Evolutionary conservation across 1,284 basidiomycete species (phyloP).

Genomic region (Papiliotrema fonsecae): DNA sequence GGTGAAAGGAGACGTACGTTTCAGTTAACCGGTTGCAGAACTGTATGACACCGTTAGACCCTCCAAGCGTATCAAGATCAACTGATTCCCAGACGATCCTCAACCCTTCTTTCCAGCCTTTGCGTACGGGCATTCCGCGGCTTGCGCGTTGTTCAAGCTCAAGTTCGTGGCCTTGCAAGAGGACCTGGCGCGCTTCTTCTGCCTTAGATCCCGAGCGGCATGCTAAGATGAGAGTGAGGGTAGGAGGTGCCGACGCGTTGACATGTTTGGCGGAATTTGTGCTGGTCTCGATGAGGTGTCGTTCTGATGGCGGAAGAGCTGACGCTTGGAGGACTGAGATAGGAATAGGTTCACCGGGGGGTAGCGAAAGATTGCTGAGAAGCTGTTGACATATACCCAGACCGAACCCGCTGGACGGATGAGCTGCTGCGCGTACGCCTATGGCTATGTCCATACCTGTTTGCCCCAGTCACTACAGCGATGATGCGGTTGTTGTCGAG

Average conservation of each 20-base stretch:
- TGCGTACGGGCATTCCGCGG: slow-evolving; percentile 40
- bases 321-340: slow-evolving; percentile 22
- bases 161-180: slow-evolving; percentile 57
- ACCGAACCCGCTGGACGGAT: slow-evolving; percentile 64
- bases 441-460: slow-evolving; percentile 52
- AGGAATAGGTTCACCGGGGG: slow-evolving; percentile 23
- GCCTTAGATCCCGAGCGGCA: slow-evolving; percentile 67
- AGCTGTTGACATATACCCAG: slow-evolving; percentile 79
- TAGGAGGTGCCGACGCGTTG: slow-evolving; percentile 45
- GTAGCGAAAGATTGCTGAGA: slow-evolving; percentile 60
- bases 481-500: slow-evolving; percentile 45
- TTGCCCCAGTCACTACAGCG: slow-evolving; percentile 64
- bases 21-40: slow-evolving; percentile 59
- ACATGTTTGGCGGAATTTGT: slow-evolving; percentile 7
- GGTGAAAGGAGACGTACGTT: slow-evolving; percentile 26
- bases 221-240: slow-evolving; percentile 73
- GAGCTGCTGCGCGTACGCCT: not conserved
- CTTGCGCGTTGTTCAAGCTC: slow-evolving; percentile 48
- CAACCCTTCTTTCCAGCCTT: slow-evolving; percentile 60
- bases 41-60: slow-evolving; percentile 58
- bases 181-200: slow-evolving; percentile 56
- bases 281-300: slow-evolving; percentile 36
- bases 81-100: slow-evolving; percentile 60
- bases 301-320: slow-evolving; percentile 23
- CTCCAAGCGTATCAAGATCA: slow-evolving; percentile 57